Percentiles rank a stretch among this genome's conserved stretches.
Conservation (phyloP, 257 asterid species). For the Anisodus acutangulus region DNA sequence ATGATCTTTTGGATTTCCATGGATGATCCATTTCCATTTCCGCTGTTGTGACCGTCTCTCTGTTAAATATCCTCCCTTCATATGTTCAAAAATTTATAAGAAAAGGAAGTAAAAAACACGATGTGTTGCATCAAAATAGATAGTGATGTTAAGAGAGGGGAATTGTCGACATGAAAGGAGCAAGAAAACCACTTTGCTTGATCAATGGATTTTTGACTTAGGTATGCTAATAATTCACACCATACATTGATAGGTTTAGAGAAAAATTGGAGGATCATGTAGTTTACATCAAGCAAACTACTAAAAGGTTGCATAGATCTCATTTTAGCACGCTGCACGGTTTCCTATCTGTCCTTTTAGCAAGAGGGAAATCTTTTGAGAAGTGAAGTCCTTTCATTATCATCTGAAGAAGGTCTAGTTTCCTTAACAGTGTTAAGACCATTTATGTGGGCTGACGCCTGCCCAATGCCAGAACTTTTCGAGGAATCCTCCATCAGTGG, state of each 20-base stretch:
- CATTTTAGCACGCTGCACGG: neutral
- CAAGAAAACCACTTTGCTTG: slow-evolving; percentile 11
- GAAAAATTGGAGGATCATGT: slow-evolving; percentile 17
- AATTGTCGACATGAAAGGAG: neutral
- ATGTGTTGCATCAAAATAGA: neutral
- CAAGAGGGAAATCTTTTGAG: neutral
- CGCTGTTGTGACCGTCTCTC: slow-evolving; percentile 70
- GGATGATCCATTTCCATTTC: slow-evolving; percentile 91
- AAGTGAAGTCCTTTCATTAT: neutral
- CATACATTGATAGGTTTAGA: neutral
- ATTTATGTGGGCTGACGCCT: neutral
- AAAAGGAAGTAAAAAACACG: neutral
- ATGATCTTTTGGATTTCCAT: slow-evolving; percentile 72
- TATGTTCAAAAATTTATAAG: neutral
- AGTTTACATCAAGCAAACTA: neutral
- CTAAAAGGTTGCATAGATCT: neutral
- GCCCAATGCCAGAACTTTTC: neutral
- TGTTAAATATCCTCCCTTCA: slow-evolving; percentile 65
- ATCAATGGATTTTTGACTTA: neutral
- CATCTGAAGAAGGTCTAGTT: neutral
- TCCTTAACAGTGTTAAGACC: neutral
- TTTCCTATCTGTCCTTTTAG: neutral
- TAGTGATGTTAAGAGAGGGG: neutral
- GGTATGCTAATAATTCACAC: neutral
- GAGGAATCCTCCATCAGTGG: neutral